Evolutionary conservation across 1,284 basidiomycete species (phyloP).

Genomic region (Cryptococcus depauperatus): DNA sequence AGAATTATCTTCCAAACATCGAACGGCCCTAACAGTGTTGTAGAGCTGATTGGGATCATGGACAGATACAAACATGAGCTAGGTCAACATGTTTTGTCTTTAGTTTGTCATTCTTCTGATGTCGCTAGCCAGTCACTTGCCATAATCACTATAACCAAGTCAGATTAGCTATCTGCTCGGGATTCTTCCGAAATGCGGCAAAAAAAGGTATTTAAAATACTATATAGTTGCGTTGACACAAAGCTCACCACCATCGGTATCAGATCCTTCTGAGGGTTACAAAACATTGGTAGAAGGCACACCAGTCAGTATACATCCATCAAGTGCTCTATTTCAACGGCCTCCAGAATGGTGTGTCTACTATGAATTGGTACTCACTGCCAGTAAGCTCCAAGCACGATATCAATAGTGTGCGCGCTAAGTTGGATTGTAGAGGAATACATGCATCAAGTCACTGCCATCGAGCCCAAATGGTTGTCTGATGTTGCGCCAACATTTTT

Average conservation of each 20-base stretch:
- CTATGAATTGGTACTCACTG: conserved; percentile 65
- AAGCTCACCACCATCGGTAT: conserved; percentile 1
- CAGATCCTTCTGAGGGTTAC: conserved; percentile 60
- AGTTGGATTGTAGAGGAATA: conserved; percentile 57
- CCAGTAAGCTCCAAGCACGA: conserved; percentile 45
- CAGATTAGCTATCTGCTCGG: conserved; percentile 91
- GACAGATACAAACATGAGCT: conserved; percentile 98
- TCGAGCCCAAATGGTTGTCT: conserved; percentile 98
- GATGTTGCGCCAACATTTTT: conserved; percentile 95
- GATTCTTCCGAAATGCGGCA: conserved; percentile 90
- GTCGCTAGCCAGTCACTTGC: conserved; percentile 40
- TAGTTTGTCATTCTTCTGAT: neutral
- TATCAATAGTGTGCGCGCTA: conserved; percentile 3
- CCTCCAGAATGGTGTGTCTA: conserved; percentile 73
- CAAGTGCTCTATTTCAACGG: conserved; percentile 92
- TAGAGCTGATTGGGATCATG: conserved; percentile 90
- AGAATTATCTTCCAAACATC: conserved; percentile 9
- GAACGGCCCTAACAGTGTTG: neutral
- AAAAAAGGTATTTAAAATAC: conserved; percentile 62
- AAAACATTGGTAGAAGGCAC: conserved; percentile 96
- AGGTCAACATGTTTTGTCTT: conserved; percentile 12
- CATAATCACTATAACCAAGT: conserved; percentile 90
- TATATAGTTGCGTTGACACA: neutral
- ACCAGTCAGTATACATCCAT: conserved; percentile 95
- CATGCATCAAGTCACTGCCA: conserved; percentile 86